Evolutionary conservation across 228 moss, liverwort and hornwort genomes (phyloP), one percentile per base, ranked within the genome.

Genomic region (Sphagnum fallax): DNA sequence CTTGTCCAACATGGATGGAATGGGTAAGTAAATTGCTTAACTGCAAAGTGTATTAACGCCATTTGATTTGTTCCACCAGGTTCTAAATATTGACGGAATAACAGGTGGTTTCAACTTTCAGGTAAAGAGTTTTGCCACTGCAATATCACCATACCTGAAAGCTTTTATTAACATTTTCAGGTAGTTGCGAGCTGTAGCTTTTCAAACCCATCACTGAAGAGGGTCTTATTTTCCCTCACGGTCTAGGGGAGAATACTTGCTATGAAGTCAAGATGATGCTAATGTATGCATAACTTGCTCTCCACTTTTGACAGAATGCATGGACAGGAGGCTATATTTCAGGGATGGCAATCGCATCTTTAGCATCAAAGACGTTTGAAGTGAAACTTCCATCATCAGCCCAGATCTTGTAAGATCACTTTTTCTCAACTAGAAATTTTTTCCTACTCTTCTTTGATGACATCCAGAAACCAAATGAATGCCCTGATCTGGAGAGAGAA

Each of bases 91-190:
- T 66, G 95, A 95, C 76, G 95, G 92, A 79, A 78, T 95, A 63
- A 95, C 92, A 4, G 95, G 95, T 5, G 95, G 95, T 64, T 95
- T 92, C 68, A 95, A 95, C 75, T 95, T 95, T 72, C 95, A 95
- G 91, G 94, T 91, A 81, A 32, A 67, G 12, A 61, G n/a, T 16
- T 10, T 32, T 32, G 32, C 32, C 32, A 32, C 32, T 32, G 32
- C 32, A 32, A 32, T 32, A 32, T 32, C 32, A 32, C 32, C 32
- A 32, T 32, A 32, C 32, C 32, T 32, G 32, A 32, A 32, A 32
- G 32, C 32, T 32, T 32, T 32, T 32, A 32, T 32, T 2, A 32
- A 32, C 32, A 32, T 32, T 32, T 32, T 32, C 32, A 32, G 13
- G 52, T 51, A 8, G 13, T 50, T 11, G 48, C 0, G 15, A 11